phyloP scores from a whole-genome alignment of 352 stramenopile genomes.

The Phytophthora kernoviae region DNA sequence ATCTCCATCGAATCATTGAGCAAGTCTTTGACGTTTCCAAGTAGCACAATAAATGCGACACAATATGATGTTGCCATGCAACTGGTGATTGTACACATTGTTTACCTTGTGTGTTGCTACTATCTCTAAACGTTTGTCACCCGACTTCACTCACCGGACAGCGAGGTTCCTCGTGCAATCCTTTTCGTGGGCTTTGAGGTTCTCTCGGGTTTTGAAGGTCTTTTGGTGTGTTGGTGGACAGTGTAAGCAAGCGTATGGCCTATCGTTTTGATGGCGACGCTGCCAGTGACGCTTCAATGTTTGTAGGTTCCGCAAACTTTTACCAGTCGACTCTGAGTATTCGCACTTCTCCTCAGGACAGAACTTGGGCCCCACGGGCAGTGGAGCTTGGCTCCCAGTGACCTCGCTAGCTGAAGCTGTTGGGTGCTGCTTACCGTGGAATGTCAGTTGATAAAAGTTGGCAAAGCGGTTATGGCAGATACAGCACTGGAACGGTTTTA shows the following conservation, averaged over 20 bases:
- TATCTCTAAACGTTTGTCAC: slow-evolving; percentile 1
- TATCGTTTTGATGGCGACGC: slow-evolving; percentile 54
- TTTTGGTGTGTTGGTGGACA: slow-evolving; percentile 49
- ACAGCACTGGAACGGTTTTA: slow-evolving; percentile 70
- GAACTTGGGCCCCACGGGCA: slow-evolving; percentile 66
- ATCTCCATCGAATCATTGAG: slow-evolving; percentile 85
- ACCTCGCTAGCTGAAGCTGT: slow-evolving; percentile 34
- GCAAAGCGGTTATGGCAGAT: slow-evolving; percentile 58
- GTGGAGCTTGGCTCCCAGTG: slow-evolving; percentile 39
- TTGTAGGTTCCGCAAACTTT: slow-evolving; percentile 67
- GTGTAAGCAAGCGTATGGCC: slow-evolving; percentile 55
- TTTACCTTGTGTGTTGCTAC: slow-evolving; percentile 1
- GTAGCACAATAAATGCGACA: slow-evolving; percentile 43
- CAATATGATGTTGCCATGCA: slow-evolving; percentile 15
- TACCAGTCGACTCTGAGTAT: slow-evolving; percentile 45
- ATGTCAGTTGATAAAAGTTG: slow-evolving; percentile 78
- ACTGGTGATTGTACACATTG: slow-evolving; percentile 10
- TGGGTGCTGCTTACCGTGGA: slow-evolving; percentile 69
- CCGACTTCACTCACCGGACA: slow-evolving; percentile 14
- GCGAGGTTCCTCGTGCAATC: slow-evolving; percentile 45
- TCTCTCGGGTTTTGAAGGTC: slow-evolving; percentile 74
- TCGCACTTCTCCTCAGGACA: slow-evolving; percentile 62
- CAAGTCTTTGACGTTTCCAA: slow-evolving; percentile 86
- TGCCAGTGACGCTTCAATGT: slow-evolving; percentile 81
- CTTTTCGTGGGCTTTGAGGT: slow-evolving; percentile 73